Base-by-base conservation (phyloP, 768 basidiomycete genomes). In the Hericium coralloides region DNA sequence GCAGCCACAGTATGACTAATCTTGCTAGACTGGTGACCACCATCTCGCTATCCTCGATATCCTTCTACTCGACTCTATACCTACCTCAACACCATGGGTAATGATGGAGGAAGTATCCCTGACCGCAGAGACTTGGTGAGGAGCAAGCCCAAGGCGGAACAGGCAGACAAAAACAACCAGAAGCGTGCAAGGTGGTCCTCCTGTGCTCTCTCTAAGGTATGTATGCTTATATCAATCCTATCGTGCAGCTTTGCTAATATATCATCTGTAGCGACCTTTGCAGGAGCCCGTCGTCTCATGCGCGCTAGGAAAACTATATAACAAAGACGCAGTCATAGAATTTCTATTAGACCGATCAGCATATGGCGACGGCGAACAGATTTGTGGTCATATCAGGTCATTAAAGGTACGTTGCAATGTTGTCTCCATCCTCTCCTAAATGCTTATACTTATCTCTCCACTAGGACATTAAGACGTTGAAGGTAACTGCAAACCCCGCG, bases 161-260 rank as follows among this genome's bases (percentile, higher is more conserved):
- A 90, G 65, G 90, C 90, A 0, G 95, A 98, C 78, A 91, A 84
- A 70, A 87, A 91, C 1, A 93, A 93, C 64, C 88, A 95, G 65
- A 83, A 85, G 12, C 80, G 88, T 37, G 94, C 93, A 2, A 76
- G 81, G 49, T 98, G 92, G 93, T 82, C 89, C 59, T 93, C 90
- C 68, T 99, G 97, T 67, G 93, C 95, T 9, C 76, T 99, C 3
- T 97, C 95, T 43, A 98, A 98, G 82, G 94, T 91, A 65, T 53
- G 75, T 67, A 6, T 20, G 3, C 14, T 2, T 15, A 47, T 25
- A n/a, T 20, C 23, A n/a, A 22, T 22, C 49, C 20, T 12, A n/a
- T 57, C 26, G 36, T 12, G 55, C 18, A 48, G 39, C 43, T 18
- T 37, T 55, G 26, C 55, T 50, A 39, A 48, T 31, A n/a, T 17